phyloP scores from a whole-genome alignment of 2,329 filamentous ascomycete genomes.

The Xylariaceae sp. region DNA sequence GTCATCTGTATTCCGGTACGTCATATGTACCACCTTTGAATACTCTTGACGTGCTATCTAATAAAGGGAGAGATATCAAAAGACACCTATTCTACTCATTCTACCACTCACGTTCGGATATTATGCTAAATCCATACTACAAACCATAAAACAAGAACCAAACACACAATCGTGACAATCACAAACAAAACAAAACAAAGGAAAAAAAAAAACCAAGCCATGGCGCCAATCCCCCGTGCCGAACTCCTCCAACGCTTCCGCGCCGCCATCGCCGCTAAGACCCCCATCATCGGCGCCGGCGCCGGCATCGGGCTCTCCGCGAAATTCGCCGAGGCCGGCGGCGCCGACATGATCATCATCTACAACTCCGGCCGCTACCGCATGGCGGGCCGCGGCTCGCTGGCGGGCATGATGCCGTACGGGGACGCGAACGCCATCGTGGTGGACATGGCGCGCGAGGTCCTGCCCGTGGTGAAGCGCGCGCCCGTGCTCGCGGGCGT shows the following conservation, averaged over 20 bases:
- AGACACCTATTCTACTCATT: too few species aligned
- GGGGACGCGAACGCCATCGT: conserved; percentile 66
- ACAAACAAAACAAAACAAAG: neutral
- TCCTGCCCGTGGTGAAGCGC: conserved; percentile 57
- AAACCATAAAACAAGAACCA: neutral
- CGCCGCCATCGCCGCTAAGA: conserved; percentile 47
- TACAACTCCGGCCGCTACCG: conserved; percentile 69
- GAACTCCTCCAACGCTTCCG: conserved; percentile 52
- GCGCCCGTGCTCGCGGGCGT: conserved; percentile 66
- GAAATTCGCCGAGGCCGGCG: conserved; percentile 63
- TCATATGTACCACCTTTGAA: too few species aligned
- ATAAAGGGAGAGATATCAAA: too few species aligned
- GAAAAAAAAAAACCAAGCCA: conserved; percentile 23
- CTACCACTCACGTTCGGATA: too few species aligned
- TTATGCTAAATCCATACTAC: neutral
- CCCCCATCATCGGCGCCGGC: conserved; percentile 61
- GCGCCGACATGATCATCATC: conserved; percentile 64
- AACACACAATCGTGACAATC: neutral
- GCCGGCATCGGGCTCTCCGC: conserved; percentile 65
- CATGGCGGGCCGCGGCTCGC: conserved; percentile 64
- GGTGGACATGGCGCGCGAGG: conserved; percentile 62
- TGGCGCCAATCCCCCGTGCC: conserved; percentile 45
- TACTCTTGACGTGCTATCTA: too few species aligned
- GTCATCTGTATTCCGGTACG: too few species aligned
- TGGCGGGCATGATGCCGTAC: conserved; percentile 66